Evolutionary conservation across 257 asterid species (phyloP).

Genomic region (Anisodus acutangulus): DNA sequence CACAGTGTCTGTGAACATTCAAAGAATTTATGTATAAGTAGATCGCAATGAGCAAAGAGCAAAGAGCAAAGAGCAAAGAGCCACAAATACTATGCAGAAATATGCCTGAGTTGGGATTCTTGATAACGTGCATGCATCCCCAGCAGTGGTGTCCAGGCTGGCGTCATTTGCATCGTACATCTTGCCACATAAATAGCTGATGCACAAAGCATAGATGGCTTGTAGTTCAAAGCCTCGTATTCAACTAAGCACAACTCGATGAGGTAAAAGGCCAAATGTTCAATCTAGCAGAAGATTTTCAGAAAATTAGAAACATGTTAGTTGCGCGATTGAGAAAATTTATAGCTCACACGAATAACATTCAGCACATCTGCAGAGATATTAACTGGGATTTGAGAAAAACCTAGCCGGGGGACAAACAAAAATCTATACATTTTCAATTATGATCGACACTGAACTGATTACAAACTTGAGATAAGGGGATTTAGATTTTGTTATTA

Average conservation of each 20-base stretch:
- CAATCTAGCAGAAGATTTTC: conserved; percentile 57
- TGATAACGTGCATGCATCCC: conserved; percentile 63
- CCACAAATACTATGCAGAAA: conserved; percentile 14
- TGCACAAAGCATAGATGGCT: conserved; percentile 89
- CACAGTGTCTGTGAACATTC: conserved; percentile 59
- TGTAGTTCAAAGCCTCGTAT: conserved; percentile 82
- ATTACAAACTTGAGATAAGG: conserved; percentile 1
- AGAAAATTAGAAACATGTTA: conserved; percentile 4
- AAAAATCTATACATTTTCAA: background rate
- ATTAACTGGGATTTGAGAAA: conserved; percentile 24
- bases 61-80: conserved; percentile 3
- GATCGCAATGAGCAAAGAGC: conserved; percentile 28
- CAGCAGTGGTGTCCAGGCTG: conserved; percentile 82
- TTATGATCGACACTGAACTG: background rate
- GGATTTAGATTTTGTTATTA: background rate
- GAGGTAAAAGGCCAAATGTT: conserved; percentile 86
- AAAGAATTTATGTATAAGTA: conserved; percentile 20
- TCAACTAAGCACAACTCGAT: conserved; percentile 89
- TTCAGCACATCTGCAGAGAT: conserved; percentile 8
- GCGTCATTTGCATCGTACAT: conserved; percentile 67
- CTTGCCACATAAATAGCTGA: conserved; percentile 91
- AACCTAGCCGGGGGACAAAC: background rate
- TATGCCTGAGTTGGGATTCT: conserved; percentile 75
- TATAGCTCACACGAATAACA: background rate
- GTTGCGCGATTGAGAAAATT: background rate